Evolutionary conservation across 1,284 basidiomycete species (phyloP).

Genomic region (Peniophora sp.): DNA sequence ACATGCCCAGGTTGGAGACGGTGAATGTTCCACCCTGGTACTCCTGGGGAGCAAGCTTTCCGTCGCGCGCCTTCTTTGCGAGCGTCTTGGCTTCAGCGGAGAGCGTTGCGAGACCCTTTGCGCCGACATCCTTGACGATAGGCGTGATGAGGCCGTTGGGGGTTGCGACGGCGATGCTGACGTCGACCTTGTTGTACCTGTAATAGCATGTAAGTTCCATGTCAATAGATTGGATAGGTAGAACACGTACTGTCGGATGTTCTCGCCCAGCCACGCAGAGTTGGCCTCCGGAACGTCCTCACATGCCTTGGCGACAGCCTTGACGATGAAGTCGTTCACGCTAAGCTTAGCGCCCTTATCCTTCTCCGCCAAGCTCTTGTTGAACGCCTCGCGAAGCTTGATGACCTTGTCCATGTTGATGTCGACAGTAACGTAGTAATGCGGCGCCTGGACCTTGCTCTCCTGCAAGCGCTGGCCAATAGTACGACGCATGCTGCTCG

Average conservation of each 20-base stretch:
- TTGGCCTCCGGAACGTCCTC: conserved; percentile 96
- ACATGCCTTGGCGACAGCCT: conserved; percentile 88
- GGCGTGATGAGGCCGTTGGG: conserved; percentile 96
- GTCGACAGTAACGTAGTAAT: conserved; percentile 95
- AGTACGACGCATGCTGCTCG: conserved; percentile 90
- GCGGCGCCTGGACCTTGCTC: conserved; percentile 92
- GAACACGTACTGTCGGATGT: conserved; percentile 79
- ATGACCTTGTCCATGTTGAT: conserved; percentile 96
- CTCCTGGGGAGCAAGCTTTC: conserved; percentile 92
- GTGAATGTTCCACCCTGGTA: conserved; percentile 99
- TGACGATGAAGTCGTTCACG: conserved; percentile 98
- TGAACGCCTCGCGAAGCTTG: conserved; percentile 95
- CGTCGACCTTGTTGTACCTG: conserved; percentile 95
- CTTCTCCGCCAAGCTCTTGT: conserved; percentile 80
- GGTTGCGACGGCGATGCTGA: conserved; percentile 95
- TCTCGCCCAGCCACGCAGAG: conserved; percentile 95
- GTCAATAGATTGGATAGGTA: conserved; percentile 5
- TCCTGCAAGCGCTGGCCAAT: conserved; percentile 90
- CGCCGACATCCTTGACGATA: conserved; percentile 89
- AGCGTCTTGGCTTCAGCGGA: conserved; percentile 89
- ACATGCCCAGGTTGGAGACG: conserved; percentile 99
- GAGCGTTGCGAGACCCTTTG: conserved; percentile 89
- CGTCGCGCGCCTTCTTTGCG: conserved; percentile 92
- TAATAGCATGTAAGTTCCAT: conserved; percentile 3
- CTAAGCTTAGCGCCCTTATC: conserved; percentile 87